Base-by-base conservation (phyloP, 495 filamentous ascomycete genomes). In the Articulospora tetracladia region DNA sequence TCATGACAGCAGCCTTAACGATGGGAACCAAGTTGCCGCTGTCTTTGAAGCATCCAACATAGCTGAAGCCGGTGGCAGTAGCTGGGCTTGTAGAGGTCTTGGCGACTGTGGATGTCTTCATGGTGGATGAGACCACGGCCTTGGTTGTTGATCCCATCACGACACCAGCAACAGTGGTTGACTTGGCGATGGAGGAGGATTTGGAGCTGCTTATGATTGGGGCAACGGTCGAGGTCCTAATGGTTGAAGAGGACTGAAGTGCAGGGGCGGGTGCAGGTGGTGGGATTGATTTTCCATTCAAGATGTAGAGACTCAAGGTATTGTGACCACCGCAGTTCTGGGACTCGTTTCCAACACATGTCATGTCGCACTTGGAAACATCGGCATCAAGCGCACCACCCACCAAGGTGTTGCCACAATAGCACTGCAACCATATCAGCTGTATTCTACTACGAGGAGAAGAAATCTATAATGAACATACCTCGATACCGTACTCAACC, bases 401-500 rank as follows among this genome's bases (percentile, higher is more conserved):
- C n/a, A n/a, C 4, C 4, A 55, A 17, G 1, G 1, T 23, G 7
- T 39, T 25, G 1, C 53, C 53, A 22, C 53, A 55, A 22, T 55
- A 55, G 24, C 53, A 55, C 47, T 50, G n/a, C n/a, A 10, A 39
- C n/a, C 34, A 39, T 39, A n/a, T 39, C n/a, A 39, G 34, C n/a
- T 10, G n/a, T 39, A n/a, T 10, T 39, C 10, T 10, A 39, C 10
- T 10, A 39, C 34, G 34, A 39, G 34, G 34, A 10, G 34, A 39
- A 39, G 34, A n/a, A n/a, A n/a, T 10, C 34, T 39, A 39, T 39
- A n/a, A 39, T 10, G 8, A 3, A 50, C 47, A 24, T 25, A 25
- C 47, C 32, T 55, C 53, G 7, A 27, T 23, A 55, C 53, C 53
- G 28, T 53, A 53, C 28, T 53, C 51, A 53, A 53, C 51, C 8